Conservation (phyloP, 768 basidiomycete genomes). For the Mycena sanguinolenta region DNA sequence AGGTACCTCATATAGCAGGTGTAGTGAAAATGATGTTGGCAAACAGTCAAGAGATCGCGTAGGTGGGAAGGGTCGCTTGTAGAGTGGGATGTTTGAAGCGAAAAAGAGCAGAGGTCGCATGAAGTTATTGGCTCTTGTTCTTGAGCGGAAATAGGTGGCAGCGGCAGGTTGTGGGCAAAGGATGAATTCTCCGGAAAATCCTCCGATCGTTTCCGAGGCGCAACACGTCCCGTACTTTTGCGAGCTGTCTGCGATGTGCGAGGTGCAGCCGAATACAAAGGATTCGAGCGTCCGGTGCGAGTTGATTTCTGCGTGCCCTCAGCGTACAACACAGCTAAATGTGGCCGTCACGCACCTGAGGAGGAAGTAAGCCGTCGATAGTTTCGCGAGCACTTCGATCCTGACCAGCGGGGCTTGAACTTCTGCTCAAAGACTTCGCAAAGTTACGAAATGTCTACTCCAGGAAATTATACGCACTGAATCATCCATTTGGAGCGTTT, state of each 20-base stretch:
- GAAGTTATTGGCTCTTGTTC: background rate
- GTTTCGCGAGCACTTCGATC: constrained; percentile 17
- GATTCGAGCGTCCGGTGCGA: background rate
- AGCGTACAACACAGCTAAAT: background rate
- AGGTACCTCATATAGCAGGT: constrained; percentile 23
- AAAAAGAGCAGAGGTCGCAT: constrained; percentile 17
- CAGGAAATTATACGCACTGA: constrained; percentile 3
- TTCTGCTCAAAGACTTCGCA: constrained; percentile 5
- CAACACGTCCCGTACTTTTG: background rate
- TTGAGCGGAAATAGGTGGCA: background rate
- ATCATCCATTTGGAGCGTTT: background rate
- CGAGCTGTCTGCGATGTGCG: constrained; percentile 12
- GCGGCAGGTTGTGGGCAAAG: background rate
- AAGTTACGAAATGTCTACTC: background rate
- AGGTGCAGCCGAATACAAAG: background rate
- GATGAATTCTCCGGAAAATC: background rate
- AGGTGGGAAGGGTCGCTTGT: constrained; percentile 6
- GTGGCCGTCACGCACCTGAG: background rate
- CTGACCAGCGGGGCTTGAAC: background rate
- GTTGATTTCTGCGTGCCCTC: too few relatives aligned
- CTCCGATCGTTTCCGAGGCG: background rate
- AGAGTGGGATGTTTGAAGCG: background rate
- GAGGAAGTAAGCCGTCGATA: constrained; percentile 12
- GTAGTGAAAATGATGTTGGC: constrained; percentile 27
- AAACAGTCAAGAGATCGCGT: constrained; percentile 17